phyloP scores from a whole-genome alignment of 2,329 filamentous ascomycete species.

The Fusarium robinianum region DNA sequence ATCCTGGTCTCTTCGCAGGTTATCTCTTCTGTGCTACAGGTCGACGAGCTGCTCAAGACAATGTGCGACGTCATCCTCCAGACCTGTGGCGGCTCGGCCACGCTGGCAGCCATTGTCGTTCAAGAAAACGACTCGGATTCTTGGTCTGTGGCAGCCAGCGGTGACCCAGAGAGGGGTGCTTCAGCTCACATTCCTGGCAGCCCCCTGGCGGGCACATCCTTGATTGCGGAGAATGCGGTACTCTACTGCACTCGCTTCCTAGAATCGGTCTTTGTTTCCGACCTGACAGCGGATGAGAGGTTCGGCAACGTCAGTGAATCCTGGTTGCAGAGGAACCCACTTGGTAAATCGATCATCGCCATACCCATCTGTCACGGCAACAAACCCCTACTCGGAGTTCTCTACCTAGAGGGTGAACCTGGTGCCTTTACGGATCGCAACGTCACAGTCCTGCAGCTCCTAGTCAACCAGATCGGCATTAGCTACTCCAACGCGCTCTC shows the following conservation, averaged over 20 bases:
- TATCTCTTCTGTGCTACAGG: slow-evolving; percentile 75
- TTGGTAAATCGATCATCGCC: slow-evolving; percentile 76
- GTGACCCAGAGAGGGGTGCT: slow-evolving; percentile 70
- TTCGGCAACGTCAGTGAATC: slow-evolving; percentile 74
- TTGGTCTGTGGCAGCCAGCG: slow-evolving; percentile 76
- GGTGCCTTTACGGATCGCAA: slow-evolving; percentile 78
- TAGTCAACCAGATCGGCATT: slow-evolving; percentile 79
- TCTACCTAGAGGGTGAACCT: slow-evolving; percentile 76
- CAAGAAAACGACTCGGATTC: slow-evolving; percentile 65
- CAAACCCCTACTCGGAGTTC: slow-evolving; percentile 70
- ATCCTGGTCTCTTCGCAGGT: slow-evolving; percentile 80
- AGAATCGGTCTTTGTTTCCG: slow-evolving; percentile 74
- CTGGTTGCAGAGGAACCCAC: slow-evolving; percentile 70
- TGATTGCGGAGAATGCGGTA: slow-evolving; percentile 77
- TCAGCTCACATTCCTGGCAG: slow-evolving; percentile 68
- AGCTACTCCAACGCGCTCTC: slow-evolving; percentile 70
- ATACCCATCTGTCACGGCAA: slow-evolving; percentile 76
- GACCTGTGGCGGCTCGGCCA: slow-evolving; percentile 72
- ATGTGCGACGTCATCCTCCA: slow-evolving; percentile 83
- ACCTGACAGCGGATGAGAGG: slow-evolving; percentile 74
- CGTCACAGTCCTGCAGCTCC: slow-evolving; percentile 66
- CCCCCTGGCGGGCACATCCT: slow-evolving; percentile 65
- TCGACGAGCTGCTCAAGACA: slow-evolving; percentile 76
- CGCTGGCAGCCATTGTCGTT: slow-evolving; percentile 73
- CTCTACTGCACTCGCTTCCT: slow-evolving; percentile 77